Base-by-base conservation (phyloP, 176 grass and related monocot species). In the Carex parvula region DNA sequence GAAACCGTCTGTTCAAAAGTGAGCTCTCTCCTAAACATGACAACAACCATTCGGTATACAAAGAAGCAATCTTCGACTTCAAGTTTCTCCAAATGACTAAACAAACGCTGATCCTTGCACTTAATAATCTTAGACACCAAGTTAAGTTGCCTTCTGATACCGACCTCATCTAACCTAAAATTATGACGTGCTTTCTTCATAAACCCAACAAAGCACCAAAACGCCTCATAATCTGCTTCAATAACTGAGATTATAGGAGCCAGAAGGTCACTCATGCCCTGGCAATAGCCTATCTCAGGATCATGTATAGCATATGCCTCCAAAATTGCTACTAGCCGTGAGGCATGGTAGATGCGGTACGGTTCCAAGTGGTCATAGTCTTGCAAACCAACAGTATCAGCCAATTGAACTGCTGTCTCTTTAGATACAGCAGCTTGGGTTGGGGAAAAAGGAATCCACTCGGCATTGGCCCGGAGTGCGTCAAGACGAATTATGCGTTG, bases 101-200 rank as follows among this genome's bases (percentile, higher is more conserved):
- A 99, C 30, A 99, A 89, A 85, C 62, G 93, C 39, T 86, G 85
- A 73, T 99, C 96, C 89, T 99, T 99, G 86, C 86, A 87, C 83
- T 91, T 95, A 82, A 99, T 99, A 88, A 99, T 99, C 88, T 91
- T 99, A 15, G 93, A 82, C 17, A 99, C 93, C 83, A 90, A 90
- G 65, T 90, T 99, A 18, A 99, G 91, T 77, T 99, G 96, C 67
- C 96, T 91, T 76, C 88, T 89, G 69, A 95, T 99, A 35, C 96
- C 96, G 50, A 89, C 88, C 88, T 99, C 96, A 79, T 99, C 96
- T 67, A 99, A 93, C 62, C 96, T 91, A 81, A 99, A 99, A 82
- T 99, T 99, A 83, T 99, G 86, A 6, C 93, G 91, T 62, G 96
- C 96, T 90, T 99, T 99, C 85, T 86, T 90, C 96, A 99, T 99